Base-by-base conservation (phyloP, 805 yeast genomes). In the Wickerhamiella occidentalis region DNA sequence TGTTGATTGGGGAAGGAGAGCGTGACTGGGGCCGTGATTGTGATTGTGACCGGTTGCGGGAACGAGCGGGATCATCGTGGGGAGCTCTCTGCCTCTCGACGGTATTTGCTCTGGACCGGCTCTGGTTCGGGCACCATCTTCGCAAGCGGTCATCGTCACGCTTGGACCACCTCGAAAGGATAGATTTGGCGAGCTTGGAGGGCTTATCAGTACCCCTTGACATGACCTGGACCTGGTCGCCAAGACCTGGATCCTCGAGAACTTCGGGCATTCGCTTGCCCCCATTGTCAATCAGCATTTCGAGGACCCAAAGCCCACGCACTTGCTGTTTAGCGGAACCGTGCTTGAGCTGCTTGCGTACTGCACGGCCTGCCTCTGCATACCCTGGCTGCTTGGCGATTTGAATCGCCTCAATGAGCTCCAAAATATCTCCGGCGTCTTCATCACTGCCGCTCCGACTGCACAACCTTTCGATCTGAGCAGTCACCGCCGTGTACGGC, bases 301-400 rank as follows among this genome's bases (percentile, higher is more conserved):
- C 84, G 36, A 80, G 64, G 11, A 82, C 61, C 73, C 59, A 81
- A 66, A 87, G 63, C 0, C 94, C 83, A 42, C 84, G 75, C 48
- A 74, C 57, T 62, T 85, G 94, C 55, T 81, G 82, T 17, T 68
- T 65, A 3, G 65, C 61, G 2, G 71, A 60, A n/a, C 96, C 97
- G 61, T 90, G 83, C 66, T 94, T 92, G 61, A 92, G 68, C 59
- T 80, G 79, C 70, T 92, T 92, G 46, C 98, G 74, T 19, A 92
- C 68, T 1, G 95, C 94, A 40, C 97, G 72, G 0, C 96, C 96
- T 1, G 94, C 90, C 63, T 92, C 99, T 29, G 71, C 64, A 45
- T 80, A 69, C 6, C 80, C 72, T 11, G 65, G 51, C 15, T 45
- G 28, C 6, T 64, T 58, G 29, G 70, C 69, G 23, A 69, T 55